phyloP scores from a whole-genome alignment of 2,329 filamentous ascomycete genomes.

The Lasiodiplodia hormozganensis region DNA sequence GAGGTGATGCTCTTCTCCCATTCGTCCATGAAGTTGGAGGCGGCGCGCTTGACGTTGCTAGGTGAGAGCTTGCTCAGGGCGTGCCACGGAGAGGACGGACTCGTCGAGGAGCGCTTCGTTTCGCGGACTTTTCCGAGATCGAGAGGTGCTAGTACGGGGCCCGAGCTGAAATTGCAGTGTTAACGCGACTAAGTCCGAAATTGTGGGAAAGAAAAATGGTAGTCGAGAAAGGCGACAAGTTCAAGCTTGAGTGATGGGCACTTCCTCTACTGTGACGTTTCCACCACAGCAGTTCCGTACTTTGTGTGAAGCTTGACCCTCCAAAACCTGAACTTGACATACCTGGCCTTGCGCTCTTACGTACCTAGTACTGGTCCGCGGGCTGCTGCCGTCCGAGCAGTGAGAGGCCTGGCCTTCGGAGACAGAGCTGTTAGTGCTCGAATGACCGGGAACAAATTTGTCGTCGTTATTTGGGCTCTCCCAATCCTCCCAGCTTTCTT shows the following conservation, averaged over 20 bases:
- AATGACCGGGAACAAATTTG: slow-evolving; percentile 46
- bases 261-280: not conserved
- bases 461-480: slow-evolving; percentile 40
- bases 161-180: slow-evolving; percentile 11
- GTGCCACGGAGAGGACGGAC: slow-evolving; percentile 64
- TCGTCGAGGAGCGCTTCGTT: slow-evolving; percentile 34
- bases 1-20: slow-evolving; percentile 71
- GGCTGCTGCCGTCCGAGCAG: slow-evolving; percentile 51
- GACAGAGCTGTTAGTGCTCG: slow-evolving; percentile 53
- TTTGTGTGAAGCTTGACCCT: slow-evolving; percentile 10
- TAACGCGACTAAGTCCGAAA: not conserved
- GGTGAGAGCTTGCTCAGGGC: slow-evolving; percentile 75
- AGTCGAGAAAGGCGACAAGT: slow-evolving; percentile 31
- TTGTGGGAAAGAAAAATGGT: slow-evolving; percentile 34
- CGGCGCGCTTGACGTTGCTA: slow-evolving; percentile 79
- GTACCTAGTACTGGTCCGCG: slow-evolving; percentile 62
- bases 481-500: slow-evolving; percentile 64
- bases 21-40: slow-evolving; percentile 86
- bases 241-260: slow-evolving; percentile 20
- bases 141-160: slow-evolving; percentile 22
- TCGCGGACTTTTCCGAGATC: slow-evolving; percentile 25
- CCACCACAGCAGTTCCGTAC: not conserved
- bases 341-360: slow-evolving; percentile 34
- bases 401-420: slow-evolving; percentile 56
- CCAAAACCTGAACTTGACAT: slow-evolving; percentile 29